Conservation (phyloP, 331 rosid species). For the Prunus yedoensis region DNA sequence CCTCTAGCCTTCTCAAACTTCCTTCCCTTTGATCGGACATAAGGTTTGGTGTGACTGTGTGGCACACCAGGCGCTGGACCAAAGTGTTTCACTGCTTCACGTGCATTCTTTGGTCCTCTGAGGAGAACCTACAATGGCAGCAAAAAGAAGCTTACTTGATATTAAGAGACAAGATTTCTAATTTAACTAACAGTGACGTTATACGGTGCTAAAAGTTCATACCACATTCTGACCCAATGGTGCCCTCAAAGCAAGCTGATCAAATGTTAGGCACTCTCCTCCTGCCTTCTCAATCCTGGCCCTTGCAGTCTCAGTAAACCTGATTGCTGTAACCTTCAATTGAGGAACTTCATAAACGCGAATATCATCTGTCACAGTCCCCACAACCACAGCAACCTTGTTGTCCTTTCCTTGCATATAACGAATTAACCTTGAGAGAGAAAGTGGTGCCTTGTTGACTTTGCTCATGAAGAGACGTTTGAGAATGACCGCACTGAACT, state of each 20-base stretch:
- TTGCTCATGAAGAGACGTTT: slow-evolving; percentile 90
- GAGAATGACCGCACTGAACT: slow-evolving; percentile 70
- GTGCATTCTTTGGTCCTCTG: slow-evolving; percentile 78
- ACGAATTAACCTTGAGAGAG: slow-evolving; percentile 59
- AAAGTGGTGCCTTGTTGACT: slow-evolving; percentile 74
- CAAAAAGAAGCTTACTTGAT: neutral
- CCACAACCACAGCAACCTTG: slow-evolving; percentile 65
- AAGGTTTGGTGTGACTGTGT: slow-evolving; percentile 88
- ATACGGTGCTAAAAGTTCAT: neutral
- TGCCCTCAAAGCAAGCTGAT: slow-evolving; percentile 72
- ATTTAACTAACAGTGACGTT: neutral
- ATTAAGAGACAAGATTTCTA: neutral
- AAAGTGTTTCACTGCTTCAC: slow-evolving; percentile 89
- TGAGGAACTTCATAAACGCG: slow-evolving; percentile 74
- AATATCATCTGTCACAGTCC: slow-evolving; percentile 71
- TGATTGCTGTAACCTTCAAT: slow-evolving; percentile 62
- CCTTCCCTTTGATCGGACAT: slow-evolving; percentile 73
- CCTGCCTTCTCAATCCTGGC: slow-evolving; percentile 93
- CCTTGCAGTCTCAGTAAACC: slow-evolving; percentile 78
- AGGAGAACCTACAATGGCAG: slow-evolving; percentile 55
- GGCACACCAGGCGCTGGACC: slow-evolving; percentile 96
- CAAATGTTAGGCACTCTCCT: slow-evolving; percentile 87
- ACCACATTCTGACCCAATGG: slow-evolving; percentile 82
- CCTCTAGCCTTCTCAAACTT: slow-evolving; percentile 91
- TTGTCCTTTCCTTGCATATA: slow-evolving; percentile 57